Conservation (phyloP, 1,139 yeast species). For the Debaryomyces psychrophilus region DNA sequence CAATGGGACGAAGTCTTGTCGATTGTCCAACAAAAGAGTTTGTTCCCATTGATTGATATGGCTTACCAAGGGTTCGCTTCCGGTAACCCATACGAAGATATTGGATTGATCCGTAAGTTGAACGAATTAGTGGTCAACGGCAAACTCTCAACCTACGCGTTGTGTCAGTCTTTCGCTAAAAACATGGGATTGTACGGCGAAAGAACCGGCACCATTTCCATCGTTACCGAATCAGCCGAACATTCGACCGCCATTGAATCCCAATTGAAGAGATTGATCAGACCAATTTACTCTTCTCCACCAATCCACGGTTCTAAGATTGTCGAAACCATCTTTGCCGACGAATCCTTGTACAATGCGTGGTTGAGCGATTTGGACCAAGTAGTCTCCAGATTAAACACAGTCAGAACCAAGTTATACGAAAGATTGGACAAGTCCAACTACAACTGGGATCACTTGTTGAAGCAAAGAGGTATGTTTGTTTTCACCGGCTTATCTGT, state of each 20-base stretch:
- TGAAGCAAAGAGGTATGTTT: constrained; percentile 95
- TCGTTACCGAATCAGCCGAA: constrained; percentile 53
- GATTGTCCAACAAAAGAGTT: constrained; percentile 56
- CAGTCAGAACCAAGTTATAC: constrained; percentile 69
- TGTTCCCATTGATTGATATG: constrained; percentile 87
- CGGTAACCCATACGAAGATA: constrained; percentile 60
- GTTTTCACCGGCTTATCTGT: constrained; percentile 82
- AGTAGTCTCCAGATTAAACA: constrained; percentile 78
- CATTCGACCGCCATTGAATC: constrained; percentile 60
- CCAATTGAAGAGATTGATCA: constrained; percentile 75
- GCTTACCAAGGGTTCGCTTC: constrained; percentile 98
- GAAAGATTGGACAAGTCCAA: constrained; percentile 56
- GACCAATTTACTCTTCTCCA: constrained; percentile 91
- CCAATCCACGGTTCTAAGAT: constrained; percentile 93
- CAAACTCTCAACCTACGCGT: constrained; percentile 55
- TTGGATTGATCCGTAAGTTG: constrained; percentile 52
- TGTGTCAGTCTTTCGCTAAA: constrained; percentile 93
- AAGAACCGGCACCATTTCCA: constrained; percentile 87
- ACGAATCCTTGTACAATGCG: constrained; percentile 60
- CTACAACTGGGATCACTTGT: constrained; percentile 84
- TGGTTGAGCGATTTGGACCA: constrained; percentile 79
- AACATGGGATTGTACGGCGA: constrained; percentile 98
- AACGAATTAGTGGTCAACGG: constrained; percentile 52
- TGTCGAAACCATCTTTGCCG: constrained; percentile 72
- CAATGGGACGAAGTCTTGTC: constrained; percentile 80